A percentile compares a stretch with the other conserved stretches of the same genome.
These are phyloP conservation scores for Cucurbita pepo DNA, from an alignment of 306 rosid species.

Conservation along the genomic window DNA sequence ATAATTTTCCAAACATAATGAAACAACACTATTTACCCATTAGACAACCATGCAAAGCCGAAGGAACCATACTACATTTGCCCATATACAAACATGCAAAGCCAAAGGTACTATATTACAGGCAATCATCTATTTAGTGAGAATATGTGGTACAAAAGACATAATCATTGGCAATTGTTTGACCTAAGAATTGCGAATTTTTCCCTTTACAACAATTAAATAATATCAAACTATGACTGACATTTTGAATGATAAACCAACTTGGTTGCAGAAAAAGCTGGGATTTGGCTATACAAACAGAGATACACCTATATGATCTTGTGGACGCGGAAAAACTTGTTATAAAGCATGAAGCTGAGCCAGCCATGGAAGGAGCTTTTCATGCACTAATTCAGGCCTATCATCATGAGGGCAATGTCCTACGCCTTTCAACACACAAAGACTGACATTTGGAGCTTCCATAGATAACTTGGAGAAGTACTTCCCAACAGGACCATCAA, in stretches of 20 bases:
- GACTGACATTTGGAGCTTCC: conserved; percentile 33
- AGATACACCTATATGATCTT: not conserved
- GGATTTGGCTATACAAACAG: not conserved
- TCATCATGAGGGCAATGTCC: conserved; percentile 98
- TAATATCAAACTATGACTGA: not conserved
- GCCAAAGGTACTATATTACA: not conserved
- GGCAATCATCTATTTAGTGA: not conserved
- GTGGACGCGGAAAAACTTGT: not conserved
- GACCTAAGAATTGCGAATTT: not conserved
- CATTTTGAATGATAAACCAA: not conserved
- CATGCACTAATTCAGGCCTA: conserved; percentile 63
- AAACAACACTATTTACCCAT: not conserved
- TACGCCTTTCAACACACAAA: conserved; percentile 56
- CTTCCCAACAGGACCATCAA: conserved; percentile 91
- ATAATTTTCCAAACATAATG: too few species aligned
- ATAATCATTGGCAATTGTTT: not conserved
- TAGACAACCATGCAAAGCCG: not conserved
- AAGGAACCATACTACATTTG: not conserved
- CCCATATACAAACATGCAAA: too few species aligned
- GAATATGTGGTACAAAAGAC: not conserved
- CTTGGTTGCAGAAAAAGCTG: not conserved
- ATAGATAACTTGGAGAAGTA: conserved; percentile 52
- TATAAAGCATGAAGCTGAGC: conserved; percentile 34
- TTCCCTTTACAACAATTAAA: not conserved
- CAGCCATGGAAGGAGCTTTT: conserved; percentile 74